Evolutionary conservation across 768 basidiomycete species (phyloP).

Genomic region (Auriculariales sp.): DNA sequence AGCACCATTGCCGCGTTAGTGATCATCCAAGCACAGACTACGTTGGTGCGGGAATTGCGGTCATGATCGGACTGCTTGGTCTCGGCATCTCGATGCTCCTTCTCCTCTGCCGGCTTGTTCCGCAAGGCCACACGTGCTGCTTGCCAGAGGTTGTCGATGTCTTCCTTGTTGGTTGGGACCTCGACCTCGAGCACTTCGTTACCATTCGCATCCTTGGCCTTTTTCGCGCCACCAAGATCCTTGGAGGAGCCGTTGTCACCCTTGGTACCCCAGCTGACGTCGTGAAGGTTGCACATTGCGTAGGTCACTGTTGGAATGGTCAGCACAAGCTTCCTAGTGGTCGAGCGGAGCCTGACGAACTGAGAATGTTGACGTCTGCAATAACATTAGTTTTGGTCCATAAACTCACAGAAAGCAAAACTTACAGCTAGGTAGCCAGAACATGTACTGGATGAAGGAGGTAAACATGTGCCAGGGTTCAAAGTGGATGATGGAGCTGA

Average conservation of each 20-base stretch:
- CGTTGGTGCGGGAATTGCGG: constrained; percentile 72
- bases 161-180: constrained; percentile 66
- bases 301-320: constrained; percentile 52
- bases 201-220: constrained; percentile 70
- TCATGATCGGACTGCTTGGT: constrained; percentile 84
- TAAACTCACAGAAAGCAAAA: constrained; percentile 3
- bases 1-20: constrained; percentile 56
- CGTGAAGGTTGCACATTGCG: constrained; percentile 85
- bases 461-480: constrained; percentile 99
- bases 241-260: constrained; percentile 81
- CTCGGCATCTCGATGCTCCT: constrained; percentile 71
- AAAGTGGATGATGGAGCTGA: constrained; percentile 75
- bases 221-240: constrained; percentile 84
- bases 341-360: constrained; percentile 19
- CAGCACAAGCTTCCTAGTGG: constrained; percentile 4
- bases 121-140: constrained; percentile 60
- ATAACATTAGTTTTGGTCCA: not conserved
- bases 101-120: constrained; percentile 52
- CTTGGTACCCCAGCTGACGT: constrained; percentile 87
- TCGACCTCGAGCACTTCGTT: constrained; percentile 82
- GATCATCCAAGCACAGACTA: constrained; percentile 71
- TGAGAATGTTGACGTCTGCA: constrained; percentile 66
- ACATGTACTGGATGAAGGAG: constrained; percentile 82
- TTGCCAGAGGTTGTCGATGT: constrained; percentile 76
- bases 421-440: constrained; percentile 67